A percentile compares a stretch with the other conserved stretches of the same genome.
Evolutionary conservation across 75 land plant genomes (phyloP).

Genomic region (Pinus taeda): DNA sequence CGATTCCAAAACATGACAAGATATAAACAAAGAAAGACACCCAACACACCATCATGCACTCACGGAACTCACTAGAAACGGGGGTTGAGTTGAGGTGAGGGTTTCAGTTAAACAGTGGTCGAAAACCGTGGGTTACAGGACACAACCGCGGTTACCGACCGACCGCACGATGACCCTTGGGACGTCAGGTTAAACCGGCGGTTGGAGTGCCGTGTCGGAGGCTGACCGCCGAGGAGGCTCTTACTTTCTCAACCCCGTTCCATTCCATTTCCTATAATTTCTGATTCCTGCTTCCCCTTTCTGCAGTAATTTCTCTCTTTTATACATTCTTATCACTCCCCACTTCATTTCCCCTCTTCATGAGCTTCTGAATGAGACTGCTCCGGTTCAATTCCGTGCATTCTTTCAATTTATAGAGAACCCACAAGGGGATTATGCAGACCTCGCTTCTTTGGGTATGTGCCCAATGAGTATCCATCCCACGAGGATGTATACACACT

Average conservation of each 20-base stretch:
- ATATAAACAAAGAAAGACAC: too few relatives aligned
- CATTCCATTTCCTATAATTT: background rate
- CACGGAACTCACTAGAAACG: too few relatives aligned
- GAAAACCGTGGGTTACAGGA: too few relatives aligned
- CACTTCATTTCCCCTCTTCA: background rate
- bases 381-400: background rate
- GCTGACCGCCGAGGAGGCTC: constrained; percentile 13
- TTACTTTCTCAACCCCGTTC: background rate
- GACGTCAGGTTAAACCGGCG: constrained; percentile 14
- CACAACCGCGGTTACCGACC: background rate
- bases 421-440: background rate
- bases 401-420: background rate
- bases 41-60: too few relatives aligned
- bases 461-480: background rate
- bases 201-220: constrained; percentile 19
- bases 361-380: background rate
- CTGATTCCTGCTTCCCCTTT: background rate
- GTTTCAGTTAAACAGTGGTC: too few relatives aligned
- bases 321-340: background rate
- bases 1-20: too few relatives aligned
- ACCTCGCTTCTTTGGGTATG: background rate
- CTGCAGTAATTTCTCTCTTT: too few relatives aligned
- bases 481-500: background rate
- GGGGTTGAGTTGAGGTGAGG: too few relatives aligned
- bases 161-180: constrained; percentile 10